Evolutionary conservation across 2,329 filamentous ascomycete genomes (phyloP).

Genomic region (Rutstroemia sp.): DNA sequence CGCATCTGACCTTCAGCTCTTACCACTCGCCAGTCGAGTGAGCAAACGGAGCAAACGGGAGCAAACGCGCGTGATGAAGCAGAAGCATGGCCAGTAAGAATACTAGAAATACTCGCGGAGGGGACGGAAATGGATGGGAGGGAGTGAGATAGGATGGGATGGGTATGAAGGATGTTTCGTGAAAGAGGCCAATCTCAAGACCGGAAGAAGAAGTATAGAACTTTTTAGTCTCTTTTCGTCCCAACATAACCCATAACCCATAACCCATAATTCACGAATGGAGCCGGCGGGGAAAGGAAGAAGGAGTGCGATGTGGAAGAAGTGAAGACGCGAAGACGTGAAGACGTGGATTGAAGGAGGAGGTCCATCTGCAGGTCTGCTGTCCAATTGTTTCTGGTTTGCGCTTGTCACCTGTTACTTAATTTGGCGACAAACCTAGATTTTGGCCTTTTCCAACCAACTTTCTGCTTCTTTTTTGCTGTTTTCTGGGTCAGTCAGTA

Average conservation of each 20-base stretch:
- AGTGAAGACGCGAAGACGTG: neutral
- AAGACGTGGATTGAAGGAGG: neutral
- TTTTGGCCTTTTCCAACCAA: neutral
- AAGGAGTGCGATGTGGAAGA: neutral
- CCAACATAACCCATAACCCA: neutral
- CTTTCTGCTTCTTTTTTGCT: too few species aligned
- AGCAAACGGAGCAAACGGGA: too few species aligned
- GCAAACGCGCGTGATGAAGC: neutral
- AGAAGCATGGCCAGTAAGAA: neutral
- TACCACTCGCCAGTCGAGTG: too few species aligned
- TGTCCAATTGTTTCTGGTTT: conserved; percentile 8
- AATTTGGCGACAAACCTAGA: neutral
- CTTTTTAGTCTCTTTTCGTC: too few species aligned
- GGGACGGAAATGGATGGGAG: too few species aligned
- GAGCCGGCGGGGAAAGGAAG: neutral
- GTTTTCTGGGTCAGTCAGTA: neutral
- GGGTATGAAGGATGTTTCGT: neutral
- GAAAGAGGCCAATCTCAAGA: neutral
- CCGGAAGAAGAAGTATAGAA: too few species aligned
- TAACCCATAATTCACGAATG: neutral
- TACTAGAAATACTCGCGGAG: neutral
- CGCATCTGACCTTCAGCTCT: too few species aligned
- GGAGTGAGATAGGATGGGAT: neutral
- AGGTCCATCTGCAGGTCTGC: neutral
- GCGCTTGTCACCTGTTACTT: neutral